Evolutionary conservation across 2,329 filamentous ascomycete species (phyloP), one percentile per base, ranked within the genome.

Genomic region (Amauroascus verrucosus): DNA sequence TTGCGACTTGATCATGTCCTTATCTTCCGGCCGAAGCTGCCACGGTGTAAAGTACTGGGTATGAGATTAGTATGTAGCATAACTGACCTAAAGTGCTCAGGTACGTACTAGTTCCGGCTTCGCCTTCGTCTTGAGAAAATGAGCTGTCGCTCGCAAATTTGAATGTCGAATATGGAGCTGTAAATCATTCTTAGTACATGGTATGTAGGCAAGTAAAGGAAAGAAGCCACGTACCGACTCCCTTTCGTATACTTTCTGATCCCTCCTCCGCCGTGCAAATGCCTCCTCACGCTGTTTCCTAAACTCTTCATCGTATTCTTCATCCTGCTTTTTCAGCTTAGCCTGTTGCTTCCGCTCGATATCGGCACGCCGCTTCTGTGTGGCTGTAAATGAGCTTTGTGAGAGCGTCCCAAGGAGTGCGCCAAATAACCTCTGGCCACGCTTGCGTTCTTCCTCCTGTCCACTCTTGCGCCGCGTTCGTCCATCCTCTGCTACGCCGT

Each of bases 401-500:
- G 84, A 88, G 56, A 95, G 77, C 35, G 85, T 88, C 66, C 78
- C 86, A 56, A 93, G 74, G 54, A 94, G 72, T 33, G 84, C 86
- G 57, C 91, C 90, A 65, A 96, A 96, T 56, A 97, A 76, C 51
- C 91, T 80, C 68, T 86, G 85, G 20, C 87, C 86, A 35, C 91
- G 84, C 66, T 86, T 88, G 68, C 84, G 88, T 66, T 97, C 91
- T 63, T 94, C 86, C 54, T 82, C 74, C 26, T 75, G 71, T 49
- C 77, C 70, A 53, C 26, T 55, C 28, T 54, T 61, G 5, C 56
- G 38, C 22, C 57, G 59, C n/a, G 44, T 53, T 16, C 59, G 58
- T 53, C 35, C 32, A 16, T n/a, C 49, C 22, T 41, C 54, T 14
- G 56, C 48, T 26, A 54, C 48, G 7, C 32, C 18, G 14, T 28